Base-by-base conservation (phyloP, 78 protist species). In the Parvularia atlantis region DNA sequence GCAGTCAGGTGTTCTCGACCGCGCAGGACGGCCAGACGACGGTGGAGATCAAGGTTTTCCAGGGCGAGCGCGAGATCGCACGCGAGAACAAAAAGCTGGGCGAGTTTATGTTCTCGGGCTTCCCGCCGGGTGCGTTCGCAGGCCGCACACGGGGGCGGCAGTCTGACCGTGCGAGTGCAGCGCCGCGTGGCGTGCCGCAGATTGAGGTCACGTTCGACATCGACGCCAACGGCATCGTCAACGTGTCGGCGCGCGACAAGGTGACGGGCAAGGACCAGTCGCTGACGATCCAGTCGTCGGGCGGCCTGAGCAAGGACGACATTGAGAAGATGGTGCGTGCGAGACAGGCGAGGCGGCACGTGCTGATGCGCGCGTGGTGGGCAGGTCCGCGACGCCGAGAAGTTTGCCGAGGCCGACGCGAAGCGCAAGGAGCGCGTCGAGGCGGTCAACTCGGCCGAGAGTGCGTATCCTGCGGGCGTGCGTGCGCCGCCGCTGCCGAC, bases 11-110 rank as follows among this genome's bases (percentile, higher is more conserved):
- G 60, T 98, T 96, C 97, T 89, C 97, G 13, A 98, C 99, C 31
- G 97, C 96, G 28, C 87, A 92, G 2, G 99, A 97, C 72, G 96
- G 96, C 80, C 99, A 98, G 90, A 91, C 94, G 37, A 85, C 80
- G 73, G 99, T 95, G 30, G 91, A 90, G 57, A 88, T 98, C 82
- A 91, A 94, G 91, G 98, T 98, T 1, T 69, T 75, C 71, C 99
- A 98, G 83, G 99, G 99, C 33, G 99, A 98, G 91, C 81, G 98
- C 19, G 91, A 87, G 70, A 88, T 94, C 93, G 97, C 99, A 0
- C 83, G 74, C 19, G 91, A 93, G 81, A 96, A 96, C 93, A 85
- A 91, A 75, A 35, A 82, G 35, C 88, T 98, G 41, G 99, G 97
- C 35, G 62, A 77, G 72, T 95, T 97, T 82, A 77, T 87, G 5